Percentiles rank a stretch among this genome's conserved stretches.
These are phyloP conservation scores for Fagopyrum homotropicum DNA, from an alignment of 148 eudicot species.

Conservation along the genomic window DNA sequence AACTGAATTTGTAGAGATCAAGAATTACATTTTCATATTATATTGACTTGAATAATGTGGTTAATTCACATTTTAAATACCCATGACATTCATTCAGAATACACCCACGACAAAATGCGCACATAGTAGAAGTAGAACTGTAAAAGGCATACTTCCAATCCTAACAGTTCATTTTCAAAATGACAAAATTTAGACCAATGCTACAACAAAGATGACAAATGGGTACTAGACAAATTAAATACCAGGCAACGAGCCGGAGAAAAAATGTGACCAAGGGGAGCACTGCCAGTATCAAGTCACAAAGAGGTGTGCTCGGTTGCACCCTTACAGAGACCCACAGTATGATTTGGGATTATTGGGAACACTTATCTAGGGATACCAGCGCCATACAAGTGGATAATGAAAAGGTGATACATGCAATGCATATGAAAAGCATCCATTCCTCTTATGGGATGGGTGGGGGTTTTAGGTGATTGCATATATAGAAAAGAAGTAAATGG, in stretches of 20 bases:
- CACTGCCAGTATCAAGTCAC: too few relatives aligned
- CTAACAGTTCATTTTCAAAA: too few relatives aligned
- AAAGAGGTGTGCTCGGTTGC: too few relatives aligned
- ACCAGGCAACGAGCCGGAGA: too few relatives aligned
- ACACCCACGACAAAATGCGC: too few relatives aligned
- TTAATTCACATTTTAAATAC: background rate
- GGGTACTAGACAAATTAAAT: too few relatives aligned
- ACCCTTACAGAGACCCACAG: too few relatives aligned
- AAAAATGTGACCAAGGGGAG: too few relatives aligned
- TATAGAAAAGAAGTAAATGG: background rate
- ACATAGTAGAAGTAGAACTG: background rate
- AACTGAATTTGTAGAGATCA: background rate
- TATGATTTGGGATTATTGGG: background rate
- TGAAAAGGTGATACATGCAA: background rate
- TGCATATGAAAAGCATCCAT: background rate
- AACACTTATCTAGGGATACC: background rate
- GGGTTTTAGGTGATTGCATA: background rate
- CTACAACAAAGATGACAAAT: too few relatives aligned
- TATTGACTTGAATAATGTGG: background rate
- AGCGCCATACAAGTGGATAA: background rate
- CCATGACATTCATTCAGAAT: background rate
- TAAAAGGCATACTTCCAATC: background rate
- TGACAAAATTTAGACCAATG: too few relatives aligned
- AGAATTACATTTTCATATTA: background rate
- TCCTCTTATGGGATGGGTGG: background rate